Evolutionary conservation across 2,329 filamentous ascomycete genomes (phyloP), one percentile per base, ranked within the genome.

Genomic region (Phyllosticta paracitricarpa): DNA sequence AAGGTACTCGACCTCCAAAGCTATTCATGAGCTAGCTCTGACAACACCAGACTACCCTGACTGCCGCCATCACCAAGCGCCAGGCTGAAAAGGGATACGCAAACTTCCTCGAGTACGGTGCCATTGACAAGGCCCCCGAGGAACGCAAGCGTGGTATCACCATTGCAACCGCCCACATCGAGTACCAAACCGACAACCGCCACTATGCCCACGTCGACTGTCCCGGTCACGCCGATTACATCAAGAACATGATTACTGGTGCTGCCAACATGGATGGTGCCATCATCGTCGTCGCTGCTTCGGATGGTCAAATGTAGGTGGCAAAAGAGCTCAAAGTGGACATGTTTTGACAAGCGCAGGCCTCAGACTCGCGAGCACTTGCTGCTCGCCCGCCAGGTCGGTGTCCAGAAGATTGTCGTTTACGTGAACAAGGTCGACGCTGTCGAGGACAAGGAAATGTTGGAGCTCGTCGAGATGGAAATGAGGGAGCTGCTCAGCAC

Each of bases 231-330:
- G 94, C 94, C 79, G 94, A 99, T 91, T 99, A 99, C 84, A 97
- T 99, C 83, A 99, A 99, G 86, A 99, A 99, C 88, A 99, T 99
- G 94, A 99, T 99, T 78, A 99, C 94, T 68, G 94, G 94, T 86
- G 92, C 94, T 65, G 93, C 95, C 72, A 96, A 91, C 83, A 99
- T 99, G 94, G 94, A 99, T 72, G 94, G 94, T 72, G 93, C 94
- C 72, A 93, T 99, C 75, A 97, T 99, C 72, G 94, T 99, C 68
- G 95, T 99, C 70, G 95, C 95, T 69, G 94, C 94, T 69, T 96
- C 91, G 48, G 94, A 99, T 75, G 94, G 94, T 75, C 95, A 99
- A 82, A 99, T 99, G 94, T 83, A 78, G 64, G 78, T 58, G 33
- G 14, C 62, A 55, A 54, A 9, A 57, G 24, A 30, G 24, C 6